Evolutionary conservation across 2,329 filamentous ascomycete species (phyloP), one percentile per base, ranked within the genome.

Genomic region (Monosporascus sp.): DNA sequence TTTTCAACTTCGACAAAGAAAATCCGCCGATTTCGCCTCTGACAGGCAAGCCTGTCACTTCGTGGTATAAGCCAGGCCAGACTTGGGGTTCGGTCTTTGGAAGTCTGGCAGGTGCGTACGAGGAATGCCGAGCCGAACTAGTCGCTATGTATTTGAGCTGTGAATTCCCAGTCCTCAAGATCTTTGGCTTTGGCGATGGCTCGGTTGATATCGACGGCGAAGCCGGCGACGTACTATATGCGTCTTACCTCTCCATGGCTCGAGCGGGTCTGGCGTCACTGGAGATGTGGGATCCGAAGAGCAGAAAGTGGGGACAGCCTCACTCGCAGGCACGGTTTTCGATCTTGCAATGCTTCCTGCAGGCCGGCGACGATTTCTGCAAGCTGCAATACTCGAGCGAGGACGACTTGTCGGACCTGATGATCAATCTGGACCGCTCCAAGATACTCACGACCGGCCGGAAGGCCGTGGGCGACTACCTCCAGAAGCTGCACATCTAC

Each of bases 71-170:
- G 72, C 90, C 90, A 2, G 91, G 91, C 3, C 90, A 97, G 72
- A 97, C 93, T 0, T 97, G 92, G 92, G 89, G 90, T 52, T 90
- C 87, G 5, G 90, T 96, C 0, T 97, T 97, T 66, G 91, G 92
- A 25, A 83, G 88, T 56, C 83, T 95, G 58, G 90, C 92, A 38
- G 90, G 88, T 3, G 89, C 87, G 17, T 97, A 96, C 65, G 93
- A 97, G 72, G 93, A 97, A 72, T 97, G 93, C 70, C 86, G 93
- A 52, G 93, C 93, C 5, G 93, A 97, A 70, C 88, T 91, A 63
- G 92, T 97, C 11, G 93, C 92, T 50, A 96, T 97, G 91, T 86
- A 85, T 43, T 77, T 97, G 51, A 68, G 86, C 65, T 96, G 92
- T 71, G 92, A 97, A 65, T 96, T 96, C 67, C 80, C 84, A 11